Conservation (phyloP, 2,329 filamentous ascomycete species). For the Nemania sp. region DNA sequence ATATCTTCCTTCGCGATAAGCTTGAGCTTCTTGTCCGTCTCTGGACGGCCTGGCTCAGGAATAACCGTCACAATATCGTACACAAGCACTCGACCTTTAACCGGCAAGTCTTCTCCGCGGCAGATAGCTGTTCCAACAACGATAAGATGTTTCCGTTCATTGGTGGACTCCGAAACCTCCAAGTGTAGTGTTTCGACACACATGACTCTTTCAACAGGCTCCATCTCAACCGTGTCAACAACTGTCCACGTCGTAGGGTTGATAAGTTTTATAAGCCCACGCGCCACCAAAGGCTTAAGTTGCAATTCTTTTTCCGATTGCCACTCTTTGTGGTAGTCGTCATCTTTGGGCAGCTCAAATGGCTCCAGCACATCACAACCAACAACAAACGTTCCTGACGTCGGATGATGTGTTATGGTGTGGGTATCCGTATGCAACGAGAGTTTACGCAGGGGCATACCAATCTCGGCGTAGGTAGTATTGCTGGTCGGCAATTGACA, state of each 20-base stretch:
- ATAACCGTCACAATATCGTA: constrained; percentile 92
- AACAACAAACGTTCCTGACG: constrained; percentile 74
- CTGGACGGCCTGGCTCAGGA: constrained; percentile 80
- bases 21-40: constrained; percentile 84
- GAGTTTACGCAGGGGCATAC: constrained; percentile 75
- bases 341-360: constrained; percentile 85
- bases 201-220: constrained; percentile 75
- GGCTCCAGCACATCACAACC: constrained; percentile 68
- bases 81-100: constrained; percentile 82
- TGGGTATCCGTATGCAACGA: constrained; percentile 70
- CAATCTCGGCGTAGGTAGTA: constrained; percentile 71
- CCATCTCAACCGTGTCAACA: constrained; percentile 75
- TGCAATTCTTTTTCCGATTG: constrained; percentile 67
- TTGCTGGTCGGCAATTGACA: constrained; percentile 67
- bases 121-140: constrained; percentile 82
- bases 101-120: constrained; percentile 88
- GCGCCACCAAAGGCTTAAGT: constrained; percentile 69
- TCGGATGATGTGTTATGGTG: constrained; percentile 74
- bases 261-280: constrained; percentile 75
- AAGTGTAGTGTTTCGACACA: constrained; percentile 82
- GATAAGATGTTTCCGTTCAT: constrained; percentile 80
- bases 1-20: constrained; percentile 88
- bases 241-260: constrained; percentile 76
- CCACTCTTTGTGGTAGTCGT: constrained; percentile 82
- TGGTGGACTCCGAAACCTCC: constrained; percentile 88